Base-by-base conservation (phyloP, 2,329 filamentous ascomycete genomes). In the Fusarium falciforme region DNA sequence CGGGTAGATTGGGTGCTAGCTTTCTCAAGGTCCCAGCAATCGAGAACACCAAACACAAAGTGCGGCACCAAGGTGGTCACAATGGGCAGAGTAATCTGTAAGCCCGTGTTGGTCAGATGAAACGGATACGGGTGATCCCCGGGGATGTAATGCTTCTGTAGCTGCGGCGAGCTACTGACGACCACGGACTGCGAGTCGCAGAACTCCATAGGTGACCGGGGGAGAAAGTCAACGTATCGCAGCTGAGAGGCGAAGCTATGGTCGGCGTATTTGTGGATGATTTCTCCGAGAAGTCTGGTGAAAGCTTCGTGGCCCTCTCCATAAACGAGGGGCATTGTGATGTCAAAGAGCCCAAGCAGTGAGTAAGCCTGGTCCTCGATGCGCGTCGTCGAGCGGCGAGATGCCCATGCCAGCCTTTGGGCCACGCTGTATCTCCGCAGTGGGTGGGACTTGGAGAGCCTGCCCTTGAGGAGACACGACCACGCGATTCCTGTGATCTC, bases 161-260 rank as follows among this genome's bases (percentile, higher is more conserved):
- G n/a, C 6, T 5, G n/a, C 2, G n/a, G 40, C 0, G 40, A 42
- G 11, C 6, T 8, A 0, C 6, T 42, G 40, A 42, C 20, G 3
- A 42, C n/a, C 11, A 22, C 40, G 14, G 40, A 42, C n/a, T 22
- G 40, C 3, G 40, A 42, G 6, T 42, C 11, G 11, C 40, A 42
- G n/a, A 42, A 42, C 3, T 42, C 40, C n/a, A 22, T 14, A 4
- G 40, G 40, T 42, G 40, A 42, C 4, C 40, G 40, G 1, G 40
- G 40, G 11, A 42, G 40, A 5, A 42, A 42, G 4, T 42, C 40
- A 12, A 22, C 40, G 40, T 42, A 42, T 22, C 40, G 40, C 3
- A 42, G n/a, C n/a, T 42, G 40, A 42, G 40, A 42, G 11, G 40
- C 40, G 11, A 42, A 42, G n/a, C 40, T 42, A 6, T 42, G 40